Conservation (phyloP, 176 grass and related monocot genomes). For the Echinochloa phyllopogon region DNA sequence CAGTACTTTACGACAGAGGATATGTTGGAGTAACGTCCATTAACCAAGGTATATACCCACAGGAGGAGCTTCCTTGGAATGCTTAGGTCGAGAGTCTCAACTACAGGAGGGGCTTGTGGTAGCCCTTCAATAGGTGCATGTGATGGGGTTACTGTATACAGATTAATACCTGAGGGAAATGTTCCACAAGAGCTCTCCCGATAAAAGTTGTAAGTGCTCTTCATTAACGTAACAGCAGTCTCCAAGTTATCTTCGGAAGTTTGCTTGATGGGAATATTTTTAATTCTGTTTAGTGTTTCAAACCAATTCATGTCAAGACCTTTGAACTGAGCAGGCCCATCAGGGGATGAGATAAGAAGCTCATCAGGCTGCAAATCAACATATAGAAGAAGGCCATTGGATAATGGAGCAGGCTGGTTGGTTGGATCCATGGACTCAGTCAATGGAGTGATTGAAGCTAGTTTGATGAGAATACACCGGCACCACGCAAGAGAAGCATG, state of each 20-base stretch:
- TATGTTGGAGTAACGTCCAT: conserved; percentile 81
- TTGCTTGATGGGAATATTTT: conserved; percentile 81
- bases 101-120: conserved; percentile 46
- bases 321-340: conserved; percentile 79
- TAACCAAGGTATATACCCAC: conserved; percentile 80
- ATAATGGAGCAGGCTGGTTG: conserved; percentile 53
- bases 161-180: conserved; percentile 83
- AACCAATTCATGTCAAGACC: conserved; percentile 98
- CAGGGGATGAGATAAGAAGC: conserved; percentile 74
- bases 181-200: conserved; percentile 86
- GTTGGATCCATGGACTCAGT: conserved; percentile 52
- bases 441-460: conserved; percentile 84
- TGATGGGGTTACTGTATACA: conserved; percentile 64
- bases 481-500: conserved; percentile 98
- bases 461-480: conserved; percentile 86
- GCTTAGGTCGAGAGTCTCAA: conserved; percentile 77
- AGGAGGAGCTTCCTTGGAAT: conserved; percentile 97
- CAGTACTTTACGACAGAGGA: conserved; percentile 87
- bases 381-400: conserved; percentile 66
- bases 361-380: conserved; percentile 94
- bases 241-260: conserved; percentile 89
- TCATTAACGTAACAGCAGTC: conserved; percentile 82
- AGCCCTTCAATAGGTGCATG: conserved; percentile 55
- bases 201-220: conserved; percentile 89
- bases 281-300: conserved; percentile 84